These are phyloP conservation scores for Penstemon davidsonii DNA, from an alignment of 257 asterid species.

Conservation along the genomic window DNA sequence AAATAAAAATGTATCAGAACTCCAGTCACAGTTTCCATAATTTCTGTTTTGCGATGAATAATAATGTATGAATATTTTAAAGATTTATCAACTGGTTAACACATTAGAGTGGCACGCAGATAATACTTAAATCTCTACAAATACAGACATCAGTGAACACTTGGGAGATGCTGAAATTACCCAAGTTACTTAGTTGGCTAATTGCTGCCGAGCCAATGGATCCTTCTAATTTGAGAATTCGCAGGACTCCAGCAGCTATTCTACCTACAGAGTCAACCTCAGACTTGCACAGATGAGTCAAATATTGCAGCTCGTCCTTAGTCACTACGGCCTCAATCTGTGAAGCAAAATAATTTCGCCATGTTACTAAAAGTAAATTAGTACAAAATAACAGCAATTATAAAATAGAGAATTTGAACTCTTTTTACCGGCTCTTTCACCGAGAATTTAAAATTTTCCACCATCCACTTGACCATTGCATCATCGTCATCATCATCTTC, in stretches of 20 bases:
- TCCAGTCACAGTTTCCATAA: neutral
- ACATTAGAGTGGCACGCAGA: neutral
- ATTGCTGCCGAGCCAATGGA: conserved; percentile 81
- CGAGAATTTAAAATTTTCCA: conserved; percentile 80
- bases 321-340: conserved; percentile 89
- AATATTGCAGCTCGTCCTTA: conserved; percentile 80
- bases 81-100: neutral
- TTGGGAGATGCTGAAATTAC: conserved; percentile 41
- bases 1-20: neutral
- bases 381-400: conserved; percentile 15
- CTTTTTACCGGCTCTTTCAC: conserved; percentile 79
- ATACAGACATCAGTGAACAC: neutral
- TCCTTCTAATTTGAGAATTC: conserved; percentile 86
- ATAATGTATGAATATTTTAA: neutral
- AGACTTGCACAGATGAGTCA: conserved; percentile 66
- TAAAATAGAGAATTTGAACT: conserved; percentile 8
- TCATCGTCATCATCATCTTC: conserved; percentile 54
- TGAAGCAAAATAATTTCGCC: conserved; percentile 19
- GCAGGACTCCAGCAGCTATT: conserved; percentile 81
- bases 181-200: conserved; percentile 82
- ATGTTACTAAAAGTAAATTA: conserved; percentile 10
- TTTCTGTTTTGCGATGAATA: neutral
- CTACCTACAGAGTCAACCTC: conserved; percentile 94
- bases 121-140: too few species aligned
- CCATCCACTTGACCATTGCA: conserved; percentile 56